Percentiles rank a stretch among this genome's conserved stretches.
Evolutionary conservation across 1,284 basidiomycete genomes (phyloP).

Genomic region (Ustilago tritici): DNA sequence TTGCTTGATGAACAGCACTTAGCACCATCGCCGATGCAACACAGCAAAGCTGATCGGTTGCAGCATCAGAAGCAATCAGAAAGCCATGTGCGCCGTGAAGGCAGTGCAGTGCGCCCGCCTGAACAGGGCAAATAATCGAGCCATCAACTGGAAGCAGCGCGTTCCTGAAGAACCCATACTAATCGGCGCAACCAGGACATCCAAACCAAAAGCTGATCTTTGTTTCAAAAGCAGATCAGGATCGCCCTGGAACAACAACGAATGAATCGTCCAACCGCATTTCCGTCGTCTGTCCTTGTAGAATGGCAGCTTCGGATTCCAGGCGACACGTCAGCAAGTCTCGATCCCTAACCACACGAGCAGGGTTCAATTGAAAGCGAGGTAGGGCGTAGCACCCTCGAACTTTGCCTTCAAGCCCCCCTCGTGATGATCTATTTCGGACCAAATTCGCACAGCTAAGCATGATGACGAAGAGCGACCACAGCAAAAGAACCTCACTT

Average conservation of each 20-base stretch:
- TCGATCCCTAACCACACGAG: constrained; percentile 7
- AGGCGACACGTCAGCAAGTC: constrained; percentile 2
- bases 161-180: not conserved
- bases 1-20: not conserved
- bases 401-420: not conserved
- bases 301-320: constrained; percentile 4
- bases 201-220: not conserved
- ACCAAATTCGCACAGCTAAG: not conserved
- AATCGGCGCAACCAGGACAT: not conserved
- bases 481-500: not conserved
- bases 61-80: not conserved
- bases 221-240: not conserved
- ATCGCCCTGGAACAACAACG: not conserved
- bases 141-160: not conserved
- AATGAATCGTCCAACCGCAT: not conserved
- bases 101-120: too few species aligned
- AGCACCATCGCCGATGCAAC: not conserved
- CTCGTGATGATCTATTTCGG: not conserved
- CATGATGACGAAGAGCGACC: constrained; percentile 6
- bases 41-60: not conserved
- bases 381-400: constrained; percentile 6
- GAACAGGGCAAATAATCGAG: too few species aligned
- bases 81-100: not conserved
- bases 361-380: not conserved
- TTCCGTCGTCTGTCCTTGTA: not conserved